phyloP scores from a whole-genome alignment of 2,329 filamentous ascomycete genomes.

The Pyrenophora teres region DNA sequence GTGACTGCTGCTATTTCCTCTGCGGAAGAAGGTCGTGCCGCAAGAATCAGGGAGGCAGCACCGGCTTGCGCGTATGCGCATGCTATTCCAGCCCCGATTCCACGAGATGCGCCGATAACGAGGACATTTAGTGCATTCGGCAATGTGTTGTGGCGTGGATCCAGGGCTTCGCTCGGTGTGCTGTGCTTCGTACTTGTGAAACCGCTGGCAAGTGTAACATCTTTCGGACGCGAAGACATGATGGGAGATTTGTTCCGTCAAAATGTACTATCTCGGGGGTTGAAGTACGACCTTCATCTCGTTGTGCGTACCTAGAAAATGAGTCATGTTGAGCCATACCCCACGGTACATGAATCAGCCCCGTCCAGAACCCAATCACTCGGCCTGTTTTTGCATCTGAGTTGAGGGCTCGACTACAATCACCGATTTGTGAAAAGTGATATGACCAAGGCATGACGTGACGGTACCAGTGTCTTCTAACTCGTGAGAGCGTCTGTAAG shows the following conservation, averaged over 20 bases:
- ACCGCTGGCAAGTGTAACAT: constrained; percentile 22
- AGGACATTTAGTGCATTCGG: constrained; percentile 30
- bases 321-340: constrained; percentile 1
- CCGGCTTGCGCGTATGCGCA: constrained; percentile 38
- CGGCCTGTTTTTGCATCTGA: too few relatives aligned
- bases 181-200: constrained; percentile 24
- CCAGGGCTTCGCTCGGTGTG: constrained; percentile 14
- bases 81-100: constrained; percentile 39
- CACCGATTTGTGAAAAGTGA: too few relatives aligned
- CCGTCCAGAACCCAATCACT: not conserved
- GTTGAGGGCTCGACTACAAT: too few relatives aligned
- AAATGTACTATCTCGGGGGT: too few relatives aligned
- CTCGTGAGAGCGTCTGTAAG: too few relatives aligned
- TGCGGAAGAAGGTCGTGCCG: constrained; percentile 28
- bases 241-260: not conserved
- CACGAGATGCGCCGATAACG: constrained; percentile 41
- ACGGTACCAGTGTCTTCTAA: not conserved
- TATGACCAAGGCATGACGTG: too few relatives aligned
- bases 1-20: constrained; percentile 19
- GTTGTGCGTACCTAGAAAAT: not conserved
- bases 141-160: constrained; percentile 28
- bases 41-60: constrained; percentile 29
- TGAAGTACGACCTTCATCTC: too few relatives aligned
- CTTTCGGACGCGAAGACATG: constrained; percentile 18
- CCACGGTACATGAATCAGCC: not conserved